Conservation (phyloP, 768 basidiomycete genomes). For the Pulveroboletus sp. region DNA sequence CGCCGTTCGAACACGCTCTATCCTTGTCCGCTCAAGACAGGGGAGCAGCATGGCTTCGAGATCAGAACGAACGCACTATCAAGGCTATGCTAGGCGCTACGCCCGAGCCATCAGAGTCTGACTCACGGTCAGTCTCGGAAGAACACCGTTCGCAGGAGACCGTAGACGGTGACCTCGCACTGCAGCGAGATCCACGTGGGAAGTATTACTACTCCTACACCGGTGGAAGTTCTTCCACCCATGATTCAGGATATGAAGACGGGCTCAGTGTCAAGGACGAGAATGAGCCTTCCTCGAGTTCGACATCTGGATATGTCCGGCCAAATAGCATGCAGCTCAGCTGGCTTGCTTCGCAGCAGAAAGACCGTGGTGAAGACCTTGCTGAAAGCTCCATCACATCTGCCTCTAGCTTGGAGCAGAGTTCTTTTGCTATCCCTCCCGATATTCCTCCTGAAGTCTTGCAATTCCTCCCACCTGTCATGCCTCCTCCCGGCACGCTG, state of each 20-base stretch:
- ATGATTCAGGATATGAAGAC: constrained; percentile 54
- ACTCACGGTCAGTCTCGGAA: constrained; percentile 38
- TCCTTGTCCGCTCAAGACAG: constrained; percentile 53
- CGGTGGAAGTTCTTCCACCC: constrained; percentile 42
- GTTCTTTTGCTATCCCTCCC: constrained; percentile 22
- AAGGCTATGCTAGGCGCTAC: constrained; percentile 53
- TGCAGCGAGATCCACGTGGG: constrained; percentile 63
- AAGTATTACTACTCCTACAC: constrained; percentile 76
- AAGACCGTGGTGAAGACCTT: constrained; percentile 20
- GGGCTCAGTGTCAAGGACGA: constrained; percentile 35
- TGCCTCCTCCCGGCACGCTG: constrained; percentile 54
- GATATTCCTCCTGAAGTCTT: constrained; percentile 50
- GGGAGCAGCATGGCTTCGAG: constrained; percentile 76
- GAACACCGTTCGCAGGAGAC: constrained; percentile 36
- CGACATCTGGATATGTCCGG: constrained; percentile 37
- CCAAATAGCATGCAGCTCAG: constrained; percentile 63
- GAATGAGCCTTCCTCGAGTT: constrained; percentile 22
- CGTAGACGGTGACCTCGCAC: constrained; percentile 56
- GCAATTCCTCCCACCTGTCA: constrained; percentile 43
- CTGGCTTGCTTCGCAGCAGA: constrained; percentile 59
- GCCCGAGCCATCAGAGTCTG: constrained; percentile 56
- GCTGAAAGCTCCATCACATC: constrained; percentile 9
- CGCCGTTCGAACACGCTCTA: constrained; percentile 37
- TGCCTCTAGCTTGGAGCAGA: constrained; percentile 15
- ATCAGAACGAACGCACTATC: constrained; percentile 68